Percentiles rank a stretch among this genome's conserved stretches.
phyloP scores from a whole-genome alignment of 2,329 filamentous ascomycete species.

The Exophiala bonariae region DNA sequence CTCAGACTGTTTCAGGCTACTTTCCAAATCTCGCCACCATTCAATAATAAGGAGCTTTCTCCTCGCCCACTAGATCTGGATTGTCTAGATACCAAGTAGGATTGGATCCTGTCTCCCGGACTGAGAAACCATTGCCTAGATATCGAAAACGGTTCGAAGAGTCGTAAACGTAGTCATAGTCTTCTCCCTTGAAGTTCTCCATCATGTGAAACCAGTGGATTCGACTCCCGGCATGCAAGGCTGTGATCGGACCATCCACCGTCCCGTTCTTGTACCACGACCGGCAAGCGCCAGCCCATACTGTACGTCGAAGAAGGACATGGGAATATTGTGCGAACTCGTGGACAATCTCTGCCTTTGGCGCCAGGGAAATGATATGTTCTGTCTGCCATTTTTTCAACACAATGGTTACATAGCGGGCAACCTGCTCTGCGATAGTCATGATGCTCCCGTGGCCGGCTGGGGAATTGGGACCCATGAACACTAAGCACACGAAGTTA shows the following conservation, averaged over 20 bases:
- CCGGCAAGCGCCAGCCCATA: constrained; percentile 11
- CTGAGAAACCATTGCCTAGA: constrained; percentile 37
- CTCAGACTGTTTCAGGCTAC: too few species aligned
- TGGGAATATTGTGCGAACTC: constrained; percentile 33
- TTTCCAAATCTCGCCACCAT: too few species aligned
- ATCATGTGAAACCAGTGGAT: constrained; percentile 37
- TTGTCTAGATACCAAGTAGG: constrained; percentile 1
- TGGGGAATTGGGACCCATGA: constrained; percentile 30
- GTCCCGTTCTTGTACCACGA: constrained; percentile 7
- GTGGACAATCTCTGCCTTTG: constrained; percentile 29
- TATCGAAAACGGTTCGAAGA: constrained; percentile 35
- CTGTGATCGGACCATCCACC: not conserved
- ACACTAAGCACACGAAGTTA: constrained; percentile 10
- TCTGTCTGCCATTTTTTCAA: constrained; percentile 32
- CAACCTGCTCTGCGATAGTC: constrained; percentile 22
- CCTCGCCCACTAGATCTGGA: not conserved
- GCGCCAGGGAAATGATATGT: constrained; percentile 31
- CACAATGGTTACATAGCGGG: constrained; percentile 32
- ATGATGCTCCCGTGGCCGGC: constrained; percentile 29
- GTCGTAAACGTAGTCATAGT: constrained; percentile 2
- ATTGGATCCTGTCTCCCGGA: constrained; percentile 33
- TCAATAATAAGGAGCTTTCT: not conserved
- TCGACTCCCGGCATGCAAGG: constrained; percentile 14
- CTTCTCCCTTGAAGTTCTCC: constrained; percentile 23
- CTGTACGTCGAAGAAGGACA: constrained; percentile 32